A percentile compares a stretch with the other conserved stretches of the same genome.
Conservation (phyloP, 2,329 filamentous ascomycete species). For the Cercospora janseana region DNA sequence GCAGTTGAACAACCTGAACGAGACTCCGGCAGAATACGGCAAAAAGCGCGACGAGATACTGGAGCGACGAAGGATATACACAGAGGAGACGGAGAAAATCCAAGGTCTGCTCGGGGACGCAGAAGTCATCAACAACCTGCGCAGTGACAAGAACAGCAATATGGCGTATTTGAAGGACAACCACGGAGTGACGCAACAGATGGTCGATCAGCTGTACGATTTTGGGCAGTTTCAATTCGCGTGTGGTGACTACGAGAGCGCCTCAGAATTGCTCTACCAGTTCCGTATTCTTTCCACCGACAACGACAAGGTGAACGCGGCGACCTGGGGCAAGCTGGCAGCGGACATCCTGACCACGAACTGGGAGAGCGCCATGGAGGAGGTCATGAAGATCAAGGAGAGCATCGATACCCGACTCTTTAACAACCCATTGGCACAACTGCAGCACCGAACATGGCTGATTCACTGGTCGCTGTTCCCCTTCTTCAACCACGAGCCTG, state of each 20-base stretch:
- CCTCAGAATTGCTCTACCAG: constrained; percentile 90
- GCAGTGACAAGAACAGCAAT: constrained; percentile 97
- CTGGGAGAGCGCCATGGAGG: constrained; percentile 92
- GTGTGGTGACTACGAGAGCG: constrained; percentile 88
- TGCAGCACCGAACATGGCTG: constrained; percentile 94
- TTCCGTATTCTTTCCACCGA: constrained; percentile 98
- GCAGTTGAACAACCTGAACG: constrained; percentile 76
- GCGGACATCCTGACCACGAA: constrained; percentile 92
- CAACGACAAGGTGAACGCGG: constrained; percentile 93
- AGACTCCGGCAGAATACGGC: constrained; percentile 79
- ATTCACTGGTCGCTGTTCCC: constrained; percentile 99
- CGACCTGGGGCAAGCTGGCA: constrained; percentile 96
- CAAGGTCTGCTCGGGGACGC: constrained; percentile 81
- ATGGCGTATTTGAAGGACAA: constrained; percentile 97
- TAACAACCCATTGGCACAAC: constrained; percentile 92
- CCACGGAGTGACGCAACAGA: constrained; percentile 88
- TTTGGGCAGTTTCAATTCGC: constrained; percentile 98
- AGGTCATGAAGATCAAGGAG: constrained; percentile 86
- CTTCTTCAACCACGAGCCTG: constrained; percentile 94
- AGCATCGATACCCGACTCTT: constrained; percentile 91
- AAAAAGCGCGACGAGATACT: constrained; percentile 89
- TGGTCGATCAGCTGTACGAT: constrained; percentile 94
- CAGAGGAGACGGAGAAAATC: constrained; percentile 86
- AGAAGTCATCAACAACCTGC: constrained; percentile 83
- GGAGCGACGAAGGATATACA: constrained; percentile 74